Base-by-base conservation (phyloP, 768 basidiomycete genomes). In the Naganishia friedmannii region DNA sequence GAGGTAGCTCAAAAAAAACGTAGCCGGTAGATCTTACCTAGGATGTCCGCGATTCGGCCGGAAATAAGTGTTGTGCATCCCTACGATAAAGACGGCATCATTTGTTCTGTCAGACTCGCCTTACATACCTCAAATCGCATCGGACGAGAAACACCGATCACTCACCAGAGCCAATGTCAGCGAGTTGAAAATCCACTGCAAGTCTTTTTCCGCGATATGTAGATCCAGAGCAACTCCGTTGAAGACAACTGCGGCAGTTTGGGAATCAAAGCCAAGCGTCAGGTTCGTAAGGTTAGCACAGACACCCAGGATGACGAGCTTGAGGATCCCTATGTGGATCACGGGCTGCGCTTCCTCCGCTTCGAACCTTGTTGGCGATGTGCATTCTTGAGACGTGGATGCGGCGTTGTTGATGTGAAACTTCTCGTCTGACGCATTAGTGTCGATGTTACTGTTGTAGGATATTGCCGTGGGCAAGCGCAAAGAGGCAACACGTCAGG, bases 181-280 rank as follows among this genome's bases (percentile, higher is more conserved):
- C 12, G 56, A 57, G 56, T 57, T 57, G 29, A 57, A 57, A 29
- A 57, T 34, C 56, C 56, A 57, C 32, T 57, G 56, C 32, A 57
- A 32, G 56, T 57, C 45, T 15, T 46, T 46, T 46, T 46, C 45
- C 6, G 45, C 45, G 13, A 46, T 46, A 15, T 46, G 45, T 15
- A 46, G 21, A 46, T 46, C 45, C 45, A 46, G 21, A 46, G 45
- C 45, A 21, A 46, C 8, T 7, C 21, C 45, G 15, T 46, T 46
- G 45, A 46, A 46, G 15, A 46, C 45, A 17, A 46, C 45, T 17
- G 45, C 45, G 3, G 45, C 21, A 5, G 15, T 15, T 7, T 46
- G 3, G 21, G 4, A 15, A 4, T 46, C 45, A 15, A 46, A 46
- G 21, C 45, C 45, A 21, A 46, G 6, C 3, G 15, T 46, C 45